A percentile compares a stretch with the other conserved stretches of the same genome.
phyloP scores from a whole-genome alignment of 495 filamentous ascomycete species.

The Darksidea phi region DNA sequence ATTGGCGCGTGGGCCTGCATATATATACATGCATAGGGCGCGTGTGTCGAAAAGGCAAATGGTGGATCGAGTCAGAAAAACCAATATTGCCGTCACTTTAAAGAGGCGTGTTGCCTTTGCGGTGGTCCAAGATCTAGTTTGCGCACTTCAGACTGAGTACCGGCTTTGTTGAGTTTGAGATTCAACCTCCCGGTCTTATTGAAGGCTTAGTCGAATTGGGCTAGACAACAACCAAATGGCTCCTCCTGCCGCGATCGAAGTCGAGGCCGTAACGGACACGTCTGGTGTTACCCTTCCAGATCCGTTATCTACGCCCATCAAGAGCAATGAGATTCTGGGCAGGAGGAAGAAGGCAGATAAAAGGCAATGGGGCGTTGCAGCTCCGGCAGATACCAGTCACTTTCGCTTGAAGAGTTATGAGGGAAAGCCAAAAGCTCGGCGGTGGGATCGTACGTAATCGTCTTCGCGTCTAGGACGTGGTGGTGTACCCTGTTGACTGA shows the following conservation, averaged over 20 bases:
- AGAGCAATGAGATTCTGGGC: constrained; percentile 63
- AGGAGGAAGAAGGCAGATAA: constrained; percentile 66
- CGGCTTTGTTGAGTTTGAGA: too few species aligned
- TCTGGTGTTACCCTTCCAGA: constrained; percentile 47
- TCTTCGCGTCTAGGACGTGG: not conserved
- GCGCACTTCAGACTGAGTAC: too few species aligned
- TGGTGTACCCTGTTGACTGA: constrained; percentile 30
- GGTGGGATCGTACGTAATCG: constrained; percentile 74
- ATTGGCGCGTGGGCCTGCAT: constrained; percentile 4
- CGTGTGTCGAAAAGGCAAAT: constrained; percentile 4
- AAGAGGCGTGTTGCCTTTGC: too few species aligned
- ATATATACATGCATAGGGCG: constrained; percentile 1
- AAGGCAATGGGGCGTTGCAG: constrained; percentile 72
- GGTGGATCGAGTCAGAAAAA: too few species aligned
- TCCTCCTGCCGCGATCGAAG: constrained; percentile 31
- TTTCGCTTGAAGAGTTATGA: constrained; percentile 71
- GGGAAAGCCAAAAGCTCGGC: constrained; percentile 74
- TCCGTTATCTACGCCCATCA: constrained; percentile 56
- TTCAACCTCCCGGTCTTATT: too few species aligned
- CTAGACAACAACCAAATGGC: constrained; percentile 11
- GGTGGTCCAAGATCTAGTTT: too few species aligned
- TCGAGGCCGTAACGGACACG: constrained; percentile 32
- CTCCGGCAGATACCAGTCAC: constrained; percentile 72
- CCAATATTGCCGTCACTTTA: too few species aligned
- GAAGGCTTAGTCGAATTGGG: too few species aligned